Evolutionary conservation across 2,329 filamentous ascomycete genomes (phyloP).

Genomic region (Fusarium robinianum): DNA sequence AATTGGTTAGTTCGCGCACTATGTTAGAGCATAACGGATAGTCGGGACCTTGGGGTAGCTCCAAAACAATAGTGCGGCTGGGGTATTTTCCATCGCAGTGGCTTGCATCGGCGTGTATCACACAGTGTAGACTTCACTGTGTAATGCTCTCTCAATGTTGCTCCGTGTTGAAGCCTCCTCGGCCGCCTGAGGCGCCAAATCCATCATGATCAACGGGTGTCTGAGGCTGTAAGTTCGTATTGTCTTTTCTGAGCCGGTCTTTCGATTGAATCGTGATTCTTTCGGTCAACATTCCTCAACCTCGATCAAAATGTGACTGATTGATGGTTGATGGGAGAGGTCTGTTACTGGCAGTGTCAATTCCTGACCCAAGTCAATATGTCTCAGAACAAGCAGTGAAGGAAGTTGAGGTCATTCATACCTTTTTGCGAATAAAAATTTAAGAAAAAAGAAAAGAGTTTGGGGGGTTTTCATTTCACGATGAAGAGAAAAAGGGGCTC

Average conservation of each 20-base stretch:
- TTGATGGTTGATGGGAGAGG: too few relatives aligned
- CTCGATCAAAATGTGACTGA: too few relatives aligned
- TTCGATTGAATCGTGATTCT: too few relatives aligned
- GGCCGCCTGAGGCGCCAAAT: background rate
- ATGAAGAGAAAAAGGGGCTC: background rate
- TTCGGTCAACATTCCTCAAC: too few relatives aligned
- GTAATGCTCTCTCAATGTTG: constrained; percentile 17
- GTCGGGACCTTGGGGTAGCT: constrained; percentile 9
- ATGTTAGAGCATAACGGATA: constrained; percentile 41
- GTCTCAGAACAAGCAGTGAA: too few relatives aligned
- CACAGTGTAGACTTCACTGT: constrained; percentile 22
- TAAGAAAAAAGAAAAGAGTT: too few relatives aligned
- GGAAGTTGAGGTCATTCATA: too few relatives aligned
- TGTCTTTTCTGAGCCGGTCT: background rate
- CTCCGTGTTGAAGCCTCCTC: constrained; percentile 8
- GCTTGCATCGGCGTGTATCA: background rate
- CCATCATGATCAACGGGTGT: too few relatives aligned
- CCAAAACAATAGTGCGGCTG: fast-evolving
- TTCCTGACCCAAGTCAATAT: too few relatives aligned
- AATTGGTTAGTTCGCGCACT: constrained; percentile 22
- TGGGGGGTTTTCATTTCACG: background rate
- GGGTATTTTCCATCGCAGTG: constrained; percentile 23
- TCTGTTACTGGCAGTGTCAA: too few relatives aligned
- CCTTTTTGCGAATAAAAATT: too few relatives aligned
- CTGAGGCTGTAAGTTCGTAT: background rate